phyloP scores from a whole-genome alignment of 2,329 filamentous ascomycete species.

The Colletotrichum phormii region DNA sequence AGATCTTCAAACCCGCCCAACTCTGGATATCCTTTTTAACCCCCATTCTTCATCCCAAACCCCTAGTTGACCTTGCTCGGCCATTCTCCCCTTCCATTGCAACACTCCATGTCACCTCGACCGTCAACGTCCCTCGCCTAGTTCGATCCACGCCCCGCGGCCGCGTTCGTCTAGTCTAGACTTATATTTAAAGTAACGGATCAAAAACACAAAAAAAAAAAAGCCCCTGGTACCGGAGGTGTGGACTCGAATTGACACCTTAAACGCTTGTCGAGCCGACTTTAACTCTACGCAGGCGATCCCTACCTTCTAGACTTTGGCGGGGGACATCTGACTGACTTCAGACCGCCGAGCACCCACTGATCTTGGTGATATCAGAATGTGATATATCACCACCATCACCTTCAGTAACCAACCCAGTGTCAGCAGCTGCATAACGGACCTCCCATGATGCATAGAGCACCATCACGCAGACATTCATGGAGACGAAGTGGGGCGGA shows the following conservation, averaged over 20 bases:
- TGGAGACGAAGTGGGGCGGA: not conserved
- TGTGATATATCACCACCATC: not conserved
- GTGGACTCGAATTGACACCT: not conserved
- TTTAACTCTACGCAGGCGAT: not conserved
- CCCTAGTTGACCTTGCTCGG: not conserved
- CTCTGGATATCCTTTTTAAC: not conserved
- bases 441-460: not conserved
- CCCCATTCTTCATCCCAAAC: not conserved
- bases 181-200: not conserved
- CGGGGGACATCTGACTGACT: not conserved
- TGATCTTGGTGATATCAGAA: not conserved
- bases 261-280: not conserved
- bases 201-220: not conserved
- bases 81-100: not conserved
- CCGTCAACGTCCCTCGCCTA: not conserved
- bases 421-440: not conserved
- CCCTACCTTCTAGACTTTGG: not conserved
- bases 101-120: not conserved
- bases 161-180: conserved; percentile 3
- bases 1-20: not conserved
- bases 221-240: not conserved
- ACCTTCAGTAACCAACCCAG: not conserved
- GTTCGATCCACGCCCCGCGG: not conserved
- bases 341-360: not conserved
- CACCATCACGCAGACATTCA: not conserved